Evolutionary conservation across 106 monocot species (phyloP), one percentile per base, ranked within the genome.

Genomic region (Allium sativum): DNA sequence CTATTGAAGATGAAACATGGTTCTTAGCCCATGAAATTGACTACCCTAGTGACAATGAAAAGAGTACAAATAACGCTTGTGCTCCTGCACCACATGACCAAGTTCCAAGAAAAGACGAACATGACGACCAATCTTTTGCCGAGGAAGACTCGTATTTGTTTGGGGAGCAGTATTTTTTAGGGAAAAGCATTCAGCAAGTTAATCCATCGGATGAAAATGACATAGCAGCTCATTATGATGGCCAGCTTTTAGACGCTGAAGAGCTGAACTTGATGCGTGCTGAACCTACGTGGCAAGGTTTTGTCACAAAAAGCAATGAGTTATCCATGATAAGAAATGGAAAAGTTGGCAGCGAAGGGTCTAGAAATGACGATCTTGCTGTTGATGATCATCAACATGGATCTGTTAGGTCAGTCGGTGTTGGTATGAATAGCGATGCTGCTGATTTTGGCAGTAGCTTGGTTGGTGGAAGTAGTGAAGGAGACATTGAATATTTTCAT

Each of bases 11-110:
- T 69, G 98, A 99, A 71, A 72, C 88, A 42, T 92, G 98, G 98
- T 99, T 99, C 81, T 56, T 99, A 18, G 98, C 98, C 42, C 98
- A 99, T 83, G 98, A 99, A 71, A 92, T 99, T 71, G 98, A 99
- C 72, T 92, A 99, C 73, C 88, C 98, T 58, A 92, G 92, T 71
- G 98, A 99, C 67, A 92, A 84, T 79, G 98, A 99, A 62, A 99
- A 92, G 62, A 81, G 74, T 20, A 77, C 74, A 42, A 78, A 70
- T 31, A 77, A 82, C 72, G 6, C 13, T 11, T 6, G 48, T 50
- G 48, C 15, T 15, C 48, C 48, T 7, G 8, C 13, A 50, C 48
- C 4, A 6, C 77, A 83, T 40, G 80, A 88, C 59, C 64, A 61
- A 18, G 65, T 56, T 40, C 70, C 52, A 19, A 73, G 75, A 55